These are phyloP conservation scores for Leptographium procerum DNA, from an alignment of 2,329 filamentous ascomycete species.

Conservation along the genomic window DNA sequence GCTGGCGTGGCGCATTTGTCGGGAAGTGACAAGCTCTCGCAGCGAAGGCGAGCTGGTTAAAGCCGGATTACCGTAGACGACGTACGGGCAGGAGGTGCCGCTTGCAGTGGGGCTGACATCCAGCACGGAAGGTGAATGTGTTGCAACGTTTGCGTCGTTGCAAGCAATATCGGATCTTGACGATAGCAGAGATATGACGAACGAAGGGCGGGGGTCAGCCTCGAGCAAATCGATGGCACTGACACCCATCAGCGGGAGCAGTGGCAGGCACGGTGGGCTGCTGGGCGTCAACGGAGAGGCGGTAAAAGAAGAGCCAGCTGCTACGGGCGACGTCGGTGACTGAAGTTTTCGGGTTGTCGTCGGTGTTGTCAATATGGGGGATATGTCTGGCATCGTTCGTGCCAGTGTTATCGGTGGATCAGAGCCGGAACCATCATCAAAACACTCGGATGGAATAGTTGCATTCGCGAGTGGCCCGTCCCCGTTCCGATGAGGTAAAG, in stretches of 20 bases:
- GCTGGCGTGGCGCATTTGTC: constrained; percentile 6
- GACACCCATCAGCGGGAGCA: constrained; percentile 8
- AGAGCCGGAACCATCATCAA: not conserved
- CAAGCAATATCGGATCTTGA: not conserved
- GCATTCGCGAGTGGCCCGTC: not conserved
- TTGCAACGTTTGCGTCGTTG: not conserved
- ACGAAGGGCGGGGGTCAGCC: constrained; percentile 25
- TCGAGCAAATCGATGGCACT: constrained; percentile 27
- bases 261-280: not conserved
- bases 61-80: constrained; percentile 19
- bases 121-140: not conserved
- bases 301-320: not conserved
- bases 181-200: constrained; percentile 15
- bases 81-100: not conserved
- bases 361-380: not conserved
- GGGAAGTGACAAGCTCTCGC: constrained; percentile 9
- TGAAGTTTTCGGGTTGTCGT: not conserved
- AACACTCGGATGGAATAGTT: not conserved
- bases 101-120: not conserved
- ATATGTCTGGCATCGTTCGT: not conserved
- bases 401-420: not conserved
- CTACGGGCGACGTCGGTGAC: not conserved
- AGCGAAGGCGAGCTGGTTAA: constrained; percentile 13
- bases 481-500: not conserved
- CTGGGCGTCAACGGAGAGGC: not conserved